Evolutionary conservation across 345 rosid species (phyloP).

Genomic region (Corymbia maculata): DNA sequence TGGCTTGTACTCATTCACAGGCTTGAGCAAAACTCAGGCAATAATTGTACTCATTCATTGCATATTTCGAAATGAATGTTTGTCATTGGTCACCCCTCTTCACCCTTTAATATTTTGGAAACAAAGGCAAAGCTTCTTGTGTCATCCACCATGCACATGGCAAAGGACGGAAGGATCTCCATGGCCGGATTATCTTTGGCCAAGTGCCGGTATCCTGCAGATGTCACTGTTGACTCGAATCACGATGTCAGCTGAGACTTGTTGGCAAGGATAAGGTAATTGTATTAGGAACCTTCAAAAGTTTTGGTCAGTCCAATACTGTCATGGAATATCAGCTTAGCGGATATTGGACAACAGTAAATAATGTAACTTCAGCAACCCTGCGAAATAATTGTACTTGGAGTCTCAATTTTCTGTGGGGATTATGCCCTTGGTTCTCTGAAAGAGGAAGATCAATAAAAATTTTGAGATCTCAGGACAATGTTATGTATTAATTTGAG

Average conservation of each 20-base stretch:
- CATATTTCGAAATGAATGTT: neutral
- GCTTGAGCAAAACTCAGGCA: slow-evolving; percentile 85
- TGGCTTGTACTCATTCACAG: slow-evolving; percentile 96
- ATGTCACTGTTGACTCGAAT: slow-evolving; percentile 72
- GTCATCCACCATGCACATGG: slow-evolving; percentile 34
- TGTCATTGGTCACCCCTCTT: neutral
- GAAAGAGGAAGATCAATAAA: neutral
- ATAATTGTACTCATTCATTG: neutral
- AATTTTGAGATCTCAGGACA: neutral
- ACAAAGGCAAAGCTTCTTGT: neutral
- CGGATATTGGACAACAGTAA: neutral
- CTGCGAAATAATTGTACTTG: neutral
- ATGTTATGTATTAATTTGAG: neutral
- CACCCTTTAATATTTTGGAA: neutral
- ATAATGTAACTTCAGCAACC: neutral
- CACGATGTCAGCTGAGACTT: slow-evolving; percentile 48
- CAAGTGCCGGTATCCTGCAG: slow-evolving; percentile 82
- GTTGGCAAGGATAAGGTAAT: neutral
- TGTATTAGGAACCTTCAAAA: neutral
- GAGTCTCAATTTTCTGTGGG: neutral
- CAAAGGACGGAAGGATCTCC: slow-evolving; percentile 88
- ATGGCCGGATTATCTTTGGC: slow-evolving; percentile 79
- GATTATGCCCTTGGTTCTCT: neutral
- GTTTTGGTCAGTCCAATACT: neutral
- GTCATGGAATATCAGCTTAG: neutral